Conservation (phyloP, 352 stramenopile species). For the Globisporangium sylvaticum region DNA sequence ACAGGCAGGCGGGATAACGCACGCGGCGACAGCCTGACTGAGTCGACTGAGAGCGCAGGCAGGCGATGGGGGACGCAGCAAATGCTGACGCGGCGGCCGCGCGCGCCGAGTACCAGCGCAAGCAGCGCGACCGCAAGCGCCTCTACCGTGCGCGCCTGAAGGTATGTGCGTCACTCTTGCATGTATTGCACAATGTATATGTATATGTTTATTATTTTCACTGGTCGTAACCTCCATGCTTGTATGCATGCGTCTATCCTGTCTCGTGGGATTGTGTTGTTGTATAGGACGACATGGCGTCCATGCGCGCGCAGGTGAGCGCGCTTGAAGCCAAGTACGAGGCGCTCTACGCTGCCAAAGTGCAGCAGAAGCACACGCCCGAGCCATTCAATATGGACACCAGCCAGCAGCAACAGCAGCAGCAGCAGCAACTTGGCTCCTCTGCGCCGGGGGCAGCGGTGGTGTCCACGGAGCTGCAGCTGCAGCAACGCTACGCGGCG, state of each 20-base stretch:
- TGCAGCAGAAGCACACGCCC: neutral
- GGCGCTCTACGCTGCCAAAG: slow-evolving; percentile 9
- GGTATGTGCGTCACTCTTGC: neutral
- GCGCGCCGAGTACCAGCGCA: slow-evolving; percentile 18
- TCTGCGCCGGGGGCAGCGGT: neutral
- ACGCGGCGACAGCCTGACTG: no score
- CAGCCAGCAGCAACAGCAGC: neutral
- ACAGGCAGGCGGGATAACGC: no score
- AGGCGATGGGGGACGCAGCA: slow-evolving; percentile 12
- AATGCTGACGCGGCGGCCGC: neutral
- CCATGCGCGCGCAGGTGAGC: slow-evolving; percentile 16
- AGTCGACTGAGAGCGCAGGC: neutral
- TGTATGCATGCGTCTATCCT: no score
- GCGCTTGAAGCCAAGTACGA: slow-evolving; percentile 13
- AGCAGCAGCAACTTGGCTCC: neutral
- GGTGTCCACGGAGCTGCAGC: slow-evolving; percentile 2
- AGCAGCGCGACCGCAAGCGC: slow-evolving; percentile 19
- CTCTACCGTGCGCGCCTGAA: slow-evolving; percentile 16
- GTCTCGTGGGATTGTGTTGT: neutral
- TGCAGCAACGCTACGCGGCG: slow-evolving; percentile 1
- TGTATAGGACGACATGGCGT: slow-evolving; percentile 15
- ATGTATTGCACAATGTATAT: no score
- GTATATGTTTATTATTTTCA: neutral
- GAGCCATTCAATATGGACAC: neutral
- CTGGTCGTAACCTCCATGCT: neutral